Conservation (phyloP, 177 flowering plant species). For the Vitis hybrid region DNA sequence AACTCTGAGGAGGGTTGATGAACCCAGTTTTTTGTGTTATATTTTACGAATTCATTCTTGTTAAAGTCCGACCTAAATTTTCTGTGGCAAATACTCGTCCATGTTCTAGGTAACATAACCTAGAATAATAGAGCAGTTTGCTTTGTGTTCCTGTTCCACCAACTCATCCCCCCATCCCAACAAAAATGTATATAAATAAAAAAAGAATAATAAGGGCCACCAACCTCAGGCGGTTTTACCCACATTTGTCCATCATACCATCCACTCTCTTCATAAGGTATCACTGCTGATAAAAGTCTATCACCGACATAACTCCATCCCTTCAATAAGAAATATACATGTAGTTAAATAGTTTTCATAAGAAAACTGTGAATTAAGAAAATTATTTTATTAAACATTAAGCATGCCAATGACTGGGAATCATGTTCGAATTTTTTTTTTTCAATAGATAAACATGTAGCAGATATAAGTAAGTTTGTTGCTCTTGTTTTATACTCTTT, state of each 20-base stretch:
- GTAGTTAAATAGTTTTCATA: not conserved
- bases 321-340: constrained; percentile 30
- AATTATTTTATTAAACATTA: not conserved
- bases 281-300: constrained; percentile 87
- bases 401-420: not conserved
- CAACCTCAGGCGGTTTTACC: constrained; percentile 97
- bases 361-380: not conserved
- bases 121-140: too few species aligned
- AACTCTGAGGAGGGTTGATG: too few species aligned
- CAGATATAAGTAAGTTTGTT: not conserved
- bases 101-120: too few species aligned
- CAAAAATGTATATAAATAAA: too few species aligned
- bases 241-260: constrained; percentile 99
- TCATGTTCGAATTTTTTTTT: not conserved
- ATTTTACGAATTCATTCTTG: too few species aligned
- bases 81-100: too few species aligned
- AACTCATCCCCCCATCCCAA: too few species aligned
- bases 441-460: not conserved
- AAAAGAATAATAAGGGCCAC: constrained; percentile 12
- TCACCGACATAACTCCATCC: constrained; percentile 99
- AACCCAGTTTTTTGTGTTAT: too few species aligned
- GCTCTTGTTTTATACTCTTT: too few species aligned
- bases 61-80: too few species aligned
- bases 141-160: too few species aligned
- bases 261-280: constrained; percentile 94